Evolutionary conservation across 75 land plant genomes (phyloP), one percentile per base, ranked within the genome.

Genomic region (Adiantum capillusveneris): DNA sequence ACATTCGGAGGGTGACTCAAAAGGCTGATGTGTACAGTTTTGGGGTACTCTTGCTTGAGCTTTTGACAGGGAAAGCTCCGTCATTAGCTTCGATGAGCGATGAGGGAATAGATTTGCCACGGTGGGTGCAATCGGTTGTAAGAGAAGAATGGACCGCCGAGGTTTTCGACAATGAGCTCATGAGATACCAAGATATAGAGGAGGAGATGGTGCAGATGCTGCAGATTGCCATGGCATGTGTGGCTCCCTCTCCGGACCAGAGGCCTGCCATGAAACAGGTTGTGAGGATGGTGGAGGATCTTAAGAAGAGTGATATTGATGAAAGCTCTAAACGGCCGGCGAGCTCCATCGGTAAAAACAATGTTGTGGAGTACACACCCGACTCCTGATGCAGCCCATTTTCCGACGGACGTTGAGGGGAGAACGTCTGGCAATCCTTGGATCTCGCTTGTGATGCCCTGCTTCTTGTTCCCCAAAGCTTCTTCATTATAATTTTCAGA

Each of bases 11-110:
- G 51, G 70, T 74, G 26, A 87, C 88, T 0, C 77, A 69, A 55
- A 82, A 91, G 60, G 79, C 97, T 1, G 97, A 91, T 54, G 97
- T 91, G 27, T 91, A 91, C 76, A 87, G 97, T 64, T 84, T 79
- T 50, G 97, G 97, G 0, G 96, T 90, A 9, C 56, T 87, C 34
- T 58, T 87, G 3, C 65, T 87, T 52, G 92, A 87, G 78, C 73
- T 87, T 0, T 64, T 87, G 30, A 87, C 92, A 0, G 92, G 92
- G 16, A 80, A 77, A 53, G 74, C 92, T 19, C 92, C 92, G 0
- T 81, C 74, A 53, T 84, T 81, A 62, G 78, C 81, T 0, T 81
- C 84, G 44, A 44, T 78, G 43, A 76, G 58, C 37, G 89, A 85
- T 53, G 89, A 85, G 17, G 65, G 71, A 7, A 77, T 75, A 28